Evolutionary conservation across 768 basidiomycete species (phyloP).

Genomic region (Leccinum pellstonianum): DNA sequence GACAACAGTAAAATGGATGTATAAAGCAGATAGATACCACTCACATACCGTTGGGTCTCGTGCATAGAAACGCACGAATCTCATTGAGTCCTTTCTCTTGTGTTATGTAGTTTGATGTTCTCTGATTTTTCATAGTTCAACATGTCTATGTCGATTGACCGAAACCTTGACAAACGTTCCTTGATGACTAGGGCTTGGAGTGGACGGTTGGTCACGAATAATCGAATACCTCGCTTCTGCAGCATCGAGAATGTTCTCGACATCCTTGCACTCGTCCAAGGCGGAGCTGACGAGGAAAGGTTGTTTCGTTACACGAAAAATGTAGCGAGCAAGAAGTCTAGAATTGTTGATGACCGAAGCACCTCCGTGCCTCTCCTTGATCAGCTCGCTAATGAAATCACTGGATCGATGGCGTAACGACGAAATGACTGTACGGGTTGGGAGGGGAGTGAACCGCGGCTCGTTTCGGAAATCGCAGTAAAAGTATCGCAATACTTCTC

Average conservation of each 20-base stretch:
- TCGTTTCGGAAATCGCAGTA: conserved; percentile 23
- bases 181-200: background rate
- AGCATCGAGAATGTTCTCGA: background rate
- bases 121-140: background rate
- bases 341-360: background rate
- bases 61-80: background rate
- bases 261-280: background rate
- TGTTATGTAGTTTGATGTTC: conserved; percentile 1
- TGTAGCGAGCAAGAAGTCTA: background rate
- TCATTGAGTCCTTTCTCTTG: conserved; percentile 4
- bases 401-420: background rate
- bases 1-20: no score
- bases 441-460: background rate
- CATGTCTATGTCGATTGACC: background rate
- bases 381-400: conserved; percentile 1
- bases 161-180: background rate
- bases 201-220: background rate
- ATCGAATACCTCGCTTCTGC: background rate
- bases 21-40: background rate
- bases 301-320: background rate
- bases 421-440: background rate
- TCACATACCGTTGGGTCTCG: conserved; percentile 12
- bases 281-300: no score
- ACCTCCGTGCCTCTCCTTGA: background rate
- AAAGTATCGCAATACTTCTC: conserved; percentile 11